Evolutionary conservation across 2,329 filamentous ascomycete species (phyloP).

Genomic region (Colletotrichum horii): DNA sequence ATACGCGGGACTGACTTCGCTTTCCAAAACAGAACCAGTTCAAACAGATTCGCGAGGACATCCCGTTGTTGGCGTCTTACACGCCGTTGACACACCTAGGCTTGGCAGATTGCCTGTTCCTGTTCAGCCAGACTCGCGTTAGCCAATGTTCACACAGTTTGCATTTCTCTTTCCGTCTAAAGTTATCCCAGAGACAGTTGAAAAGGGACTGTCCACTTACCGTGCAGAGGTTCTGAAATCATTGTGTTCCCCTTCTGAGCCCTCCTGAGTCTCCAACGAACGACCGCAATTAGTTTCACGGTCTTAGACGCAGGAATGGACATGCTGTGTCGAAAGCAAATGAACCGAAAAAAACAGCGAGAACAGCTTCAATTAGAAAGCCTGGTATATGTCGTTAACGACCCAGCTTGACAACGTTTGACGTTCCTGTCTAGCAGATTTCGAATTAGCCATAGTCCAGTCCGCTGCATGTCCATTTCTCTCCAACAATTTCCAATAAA

Average conservation of each 20-base stretch:
- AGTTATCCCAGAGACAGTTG: fast-evolving
- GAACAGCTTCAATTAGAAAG: background rate
- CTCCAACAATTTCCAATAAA: background rate
- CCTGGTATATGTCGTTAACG: fast-evolving
- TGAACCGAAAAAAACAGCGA: background rate
- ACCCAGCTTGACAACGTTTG: no score
- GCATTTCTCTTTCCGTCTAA: background rate
- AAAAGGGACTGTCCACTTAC: fast-evolving
- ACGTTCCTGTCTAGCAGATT: background rate
- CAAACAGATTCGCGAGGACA: fast-evolving
- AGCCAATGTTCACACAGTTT: background rate
- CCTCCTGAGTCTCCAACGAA: background rate
- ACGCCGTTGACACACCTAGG: background rate
- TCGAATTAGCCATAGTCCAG: background rate
- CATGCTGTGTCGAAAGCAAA: fast-evolving
- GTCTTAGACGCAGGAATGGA: background rate
- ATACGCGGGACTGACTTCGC: no score
- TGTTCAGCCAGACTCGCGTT: background rate
- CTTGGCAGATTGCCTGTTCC: background rate
- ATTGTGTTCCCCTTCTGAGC: background rate
- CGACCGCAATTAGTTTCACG: background rate
- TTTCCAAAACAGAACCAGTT: no score
- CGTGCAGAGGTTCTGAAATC: no score
- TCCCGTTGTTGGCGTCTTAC: background rate
- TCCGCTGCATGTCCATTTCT: background rate